A percentile compares a stretch with the other conserved stretches of the same genome.
These are phyloP conservation scores for Tieghemostelium lacteum DNA, from an alignment of 78 protist species.

Conservation along the genomic window DNA sequence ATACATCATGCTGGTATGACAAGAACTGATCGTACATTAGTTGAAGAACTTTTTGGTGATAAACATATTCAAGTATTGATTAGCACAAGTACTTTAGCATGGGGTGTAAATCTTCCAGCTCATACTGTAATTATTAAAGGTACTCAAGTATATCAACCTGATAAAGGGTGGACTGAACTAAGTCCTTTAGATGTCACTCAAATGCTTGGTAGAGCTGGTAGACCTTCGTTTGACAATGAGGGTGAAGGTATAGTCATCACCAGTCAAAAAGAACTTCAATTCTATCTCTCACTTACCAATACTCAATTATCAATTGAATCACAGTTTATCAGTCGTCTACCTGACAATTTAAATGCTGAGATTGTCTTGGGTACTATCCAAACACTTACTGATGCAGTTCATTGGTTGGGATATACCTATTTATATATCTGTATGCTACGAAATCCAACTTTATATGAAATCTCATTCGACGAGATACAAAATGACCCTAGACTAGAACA, in stretches of 20 bases:
- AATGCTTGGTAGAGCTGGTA: constrained; percentile 99
- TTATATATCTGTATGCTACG: constrained; percentile 97
- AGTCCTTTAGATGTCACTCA: constrained; percentile 97
- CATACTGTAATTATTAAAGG: constrained; percentile 99
- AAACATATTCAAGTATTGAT: constrained; percentile 95
- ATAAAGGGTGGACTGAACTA: constrained; percentile 97
- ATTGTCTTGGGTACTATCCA: constrained; percentile 96
- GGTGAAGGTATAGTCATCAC: constrained; percentile 98
- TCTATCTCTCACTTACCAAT: constrained; percentile 97
- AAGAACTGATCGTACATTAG: constrained; percentile 89
- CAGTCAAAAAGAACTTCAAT: constrained; percentile 93
- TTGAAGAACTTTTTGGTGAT: constrained; percentile 96
- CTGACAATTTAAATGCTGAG: constrained; percentile 99
- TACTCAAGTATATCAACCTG: constrained; percentile 97
- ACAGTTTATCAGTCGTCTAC: constrained; percentile 90
- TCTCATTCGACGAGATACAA: constrained; percentile 71
- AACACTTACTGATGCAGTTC: constrained; percentile 90
- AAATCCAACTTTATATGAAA: constrained; percentile 94
- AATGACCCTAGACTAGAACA: constrained; percentile 84
- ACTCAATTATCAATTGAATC: constrained; percentile 99
- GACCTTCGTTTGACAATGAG: constrained; percentile 96
- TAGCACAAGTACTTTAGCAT: constrained; percentile 99
- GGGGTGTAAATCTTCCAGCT: constrained; percentile 99
- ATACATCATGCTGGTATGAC: constrained; percentile 99
- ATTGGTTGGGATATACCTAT: constrained; percentile 98